Percentiles rank a stretch among this genome's conserved stretches.
Conservation (phyloP, 202 grass and related monocot species). For the Cymbopogon flexuosus region DNA sequence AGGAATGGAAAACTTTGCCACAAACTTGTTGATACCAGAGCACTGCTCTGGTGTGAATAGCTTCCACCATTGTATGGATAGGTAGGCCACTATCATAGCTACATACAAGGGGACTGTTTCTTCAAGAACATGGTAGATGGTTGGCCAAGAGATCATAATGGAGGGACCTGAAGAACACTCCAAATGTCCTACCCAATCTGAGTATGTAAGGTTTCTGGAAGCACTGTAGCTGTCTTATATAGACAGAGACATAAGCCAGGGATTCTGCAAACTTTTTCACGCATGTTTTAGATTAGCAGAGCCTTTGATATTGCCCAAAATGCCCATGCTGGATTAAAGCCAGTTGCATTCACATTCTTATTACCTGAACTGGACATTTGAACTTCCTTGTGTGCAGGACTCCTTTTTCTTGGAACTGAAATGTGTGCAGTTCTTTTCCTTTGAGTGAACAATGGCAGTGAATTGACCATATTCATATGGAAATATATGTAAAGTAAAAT, state of each 20-base stretch:
- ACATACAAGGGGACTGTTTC: constrained; percentile 72
- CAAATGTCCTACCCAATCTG: constrained; percentile 37
- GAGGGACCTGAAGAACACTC: constrained; percentile 44
- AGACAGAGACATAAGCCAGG: constrained; percentile 41
- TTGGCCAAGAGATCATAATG: constrained; percentile 68
- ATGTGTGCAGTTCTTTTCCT: background rate
- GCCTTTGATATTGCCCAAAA: constrained; percentile 38
- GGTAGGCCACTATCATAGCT: constrained; percentile 82
- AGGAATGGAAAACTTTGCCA: constrained; percentile 78
- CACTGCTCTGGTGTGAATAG: constrained; percentile 80
- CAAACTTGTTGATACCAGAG: constrained; percentile 84
- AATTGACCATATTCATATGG: constrained; percentile 20
- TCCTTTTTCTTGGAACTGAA: background rate
- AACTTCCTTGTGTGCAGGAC: constrained; percentile 23
- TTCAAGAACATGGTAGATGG: constrained; percentile 80
- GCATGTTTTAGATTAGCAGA: constrained; percentile 32
- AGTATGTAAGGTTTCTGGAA: constrained; percentile 25
- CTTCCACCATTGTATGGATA: constrained; percentile 92
- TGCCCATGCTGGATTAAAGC: constrained; percentile 31
- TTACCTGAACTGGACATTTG: constrained; percentile 20
- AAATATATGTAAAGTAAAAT: constrained; percentile 29
- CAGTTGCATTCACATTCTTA: constrained; percentile 15
- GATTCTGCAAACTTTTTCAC: constrained; percentile 42
- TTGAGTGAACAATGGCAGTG: constrained; percentile 16
- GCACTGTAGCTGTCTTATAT: constrained; percentile 48